phyloP scores from a whole-genome alignment of 2,329 filamentous ascomycete genomes.

The Blastomyces parvus region DNA sequence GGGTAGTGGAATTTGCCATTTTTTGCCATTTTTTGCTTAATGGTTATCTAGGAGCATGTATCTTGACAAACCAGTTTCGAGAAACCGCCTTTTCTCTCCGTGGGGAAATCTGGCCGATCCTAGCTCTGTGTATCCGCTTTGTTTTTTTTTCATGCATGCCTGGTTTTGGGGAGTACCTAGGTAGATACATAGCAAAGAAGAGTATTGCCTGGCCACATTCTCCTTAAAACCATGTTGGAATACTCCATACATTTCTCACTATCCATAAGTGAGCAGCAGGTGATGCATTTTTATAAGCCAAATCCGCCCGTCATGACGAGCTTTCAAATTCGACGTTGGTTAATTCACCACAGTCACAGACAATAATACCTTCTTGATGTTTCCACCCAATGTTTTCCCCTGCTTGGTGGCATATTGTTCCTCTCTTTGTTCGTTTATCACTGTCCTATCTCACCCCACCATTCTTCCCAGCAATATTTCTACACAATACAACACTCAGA shows the following conservation, averaged over 20 bases:
- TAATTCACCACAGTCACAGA: not conserved
- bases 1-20: not conserved
- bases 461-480: not conserved
- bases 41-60: not conserved
- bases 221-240: not conserved
- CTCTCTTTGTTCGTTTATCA: not conserved
- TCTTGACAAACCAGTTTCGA: not conserved
- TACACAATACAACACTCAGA: not conserved
- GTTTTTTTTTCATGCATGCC: not conserved
- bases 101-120: not conserved
- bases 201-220: not conserved
- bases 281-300: not conserved
- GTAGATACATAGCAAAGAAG: not conserved
- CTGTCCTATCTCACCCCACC: not conserved
- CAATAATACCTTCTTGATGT: not conserved
- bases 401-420: not conserved
- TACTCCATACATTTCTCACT: not conserved
- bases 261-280: not conserved
- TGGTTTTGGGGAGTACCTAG: not conserved
- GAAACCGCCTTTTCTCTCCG: not conserved
- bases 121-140: not conserved
- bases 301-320: not conserved
- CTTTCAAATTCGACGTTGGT: not conserved
- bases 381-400: not conserved
- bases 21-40: not conserved